Conservation (phyloP, 345 rosid genomes). For the Gossypium anomalum region DNA sequence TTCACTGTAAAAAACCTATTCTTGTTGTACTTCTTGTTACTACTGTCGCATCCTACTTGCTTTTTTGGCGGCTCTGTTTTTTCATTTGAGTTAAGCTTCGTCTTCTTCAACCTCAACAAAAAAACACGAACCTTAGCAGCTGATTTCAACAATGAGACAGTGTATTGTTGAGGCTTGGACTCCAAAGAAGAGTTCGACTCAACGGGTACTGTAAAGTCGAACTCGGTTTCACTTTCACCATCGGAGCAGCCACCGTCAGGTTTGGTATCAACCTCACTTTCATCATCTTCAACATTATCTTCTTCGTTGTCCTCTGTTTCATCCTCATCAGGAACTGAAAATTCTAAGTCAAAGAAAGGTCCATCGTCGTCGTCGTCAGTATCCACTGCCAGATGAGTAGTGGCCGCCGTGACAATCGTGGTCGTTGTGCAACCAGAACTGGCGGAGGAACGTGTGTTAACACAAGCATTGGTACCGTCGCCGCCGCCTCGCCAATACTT, state of each 20-base stretch:
- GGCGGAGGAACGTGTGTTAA: constrained; percentile 26
- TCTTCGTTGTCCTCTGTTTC: constrained; percentile 26
- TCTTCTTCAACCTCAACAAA: constrained; percentile 59
- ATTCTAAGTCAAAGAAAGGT: constrained; percentile 88
- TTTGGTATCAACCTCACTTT: constrained; percentile 18
- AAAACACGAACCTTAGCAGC: constrained; percentile 80
- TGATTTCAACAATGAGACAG: constrained; percentile 68
- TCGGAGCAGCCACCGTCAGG: constrained; percentile 27
- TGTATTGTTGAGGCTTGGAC: constrained; percentile 45
- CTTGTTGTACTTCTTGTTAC: constrained; percentile 29
- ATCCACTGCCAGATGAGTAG: constrained; percentile 20
- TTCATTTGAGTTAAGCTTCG: constrained; percentile 27
- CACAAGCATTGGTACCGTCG: constrained; percentile 10
- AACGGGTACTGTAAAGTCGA: constrained; percentile 52
- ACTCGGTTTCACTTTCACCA: constrained; percentile 42
- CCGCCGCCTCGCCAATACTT: constrained; percentile 73
- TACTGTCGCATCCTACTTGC: not conserved
- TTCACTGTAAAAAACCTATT: constrained; percentile 56
- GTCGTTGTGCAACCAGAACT: constrained; percentile 32
- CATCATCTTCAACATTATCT: constrained; percentile 17
- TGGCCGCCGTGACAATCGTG: constrained; percentile 35
- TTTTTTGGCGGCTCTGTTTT: too few relatives aligned
- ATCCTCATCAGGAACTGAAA: constrained; percentile 54
- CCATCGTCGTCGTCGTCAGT: constrained; percentile 48
- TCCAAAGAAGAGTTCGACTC: constrained; percentile 36